Percentiles rank a stretch among this genome's conserved stretches.
Evolutionary conservation across 768 basidiomycete genomes (phyloP).

Genomic region (Suillus spraguei): DNA sequence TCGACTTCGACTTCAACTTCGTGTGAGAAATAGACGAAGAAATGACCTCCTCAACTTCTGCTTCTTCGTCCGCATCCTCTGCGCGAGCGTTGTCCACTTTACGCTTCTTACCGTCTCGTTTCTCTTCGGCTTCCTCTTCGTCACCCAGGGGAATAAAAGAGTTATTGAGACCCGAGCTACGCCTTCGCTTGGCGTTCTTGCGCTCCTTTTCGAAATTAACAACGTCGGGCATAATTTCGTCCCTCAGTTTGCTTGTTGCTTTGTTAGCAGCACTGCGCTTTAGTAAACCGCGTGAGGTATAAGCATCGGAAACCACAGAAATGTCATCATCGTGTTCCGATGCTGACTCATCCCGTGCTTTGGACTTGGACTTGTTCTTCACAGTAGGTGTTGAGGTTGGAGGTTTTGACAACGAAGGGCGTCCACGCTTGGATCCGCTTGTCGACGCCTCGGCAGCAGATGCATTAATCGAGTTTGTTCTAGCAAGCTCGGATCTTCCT

Average conservation of each 20-base stretch:
- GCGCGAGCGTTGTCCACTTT: constrained; percentile 21
- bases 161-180: constrained; percentile 37
- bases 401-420: constrained; percentile 21
- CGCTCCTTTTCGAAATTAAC: constrained; percentile 69
- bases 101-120: constrained; percentile 22
- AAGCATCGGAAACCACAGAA: constrained; percentile 18
- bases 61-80: constrained; percentile 29
- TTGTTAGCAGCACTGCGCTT: constrained; percentile 57
- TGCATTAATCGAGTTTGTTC: constrained; percentile 23
- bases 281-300: constrained; percentile 24
- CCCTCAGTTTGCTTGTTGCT: constrained; percentile 46
- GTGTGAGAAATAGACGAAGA: constrained; percentile 14
- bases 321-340: constrained; percentile 7
- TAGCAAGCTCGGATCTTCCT: constrained; percentile 7
- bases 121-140: constrained; percentile 18
- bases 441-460: constrained; percentile 28
- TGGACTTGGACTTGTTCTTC: constrained; percentile 11
- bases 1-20: constrained; percentile 17
- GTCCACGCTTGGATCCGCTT: constrained; percentile 20
- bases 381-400: constrained; percentile 6
- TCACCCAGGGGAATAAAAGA: constrained; percentile 12
- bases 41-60: constrained; percentile 22
- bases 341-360: constrained; percentile 6
- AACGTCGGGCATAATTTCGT: constrained; percentile 77
- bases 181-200: constrained; percentile 40